Base-by-base conservation (phyloP, 2,329 filamentous ascomycete genomes). In the Beauveria sp. region DNA sequence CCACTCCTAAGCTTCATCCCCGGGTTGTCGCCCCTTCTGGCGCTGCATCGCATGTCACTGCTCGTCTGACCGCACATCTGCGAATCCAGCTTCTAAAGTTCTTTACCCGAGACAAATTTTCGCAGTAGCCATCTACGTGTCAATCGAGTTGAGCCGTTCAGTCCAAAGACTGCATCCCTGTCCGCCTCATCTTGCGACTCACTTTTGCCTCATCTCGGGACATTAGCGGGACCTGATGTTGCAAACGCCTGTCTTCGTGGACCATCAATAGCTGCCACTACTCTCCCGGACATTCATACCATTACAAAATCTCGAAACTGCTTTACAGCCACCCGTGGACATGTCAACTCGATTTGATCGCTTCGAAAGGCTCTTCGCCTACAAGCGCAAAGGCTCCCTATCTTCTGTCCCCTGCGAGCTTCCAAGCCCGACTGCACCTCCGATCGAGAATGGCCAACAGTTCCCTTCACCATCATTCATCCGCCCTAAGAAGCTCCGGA, bases 391-490 rank as follows among this genome's bases (percentile, higher is more conserved):
- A 64, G 64, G 67, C 40, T 72, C 68, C 40, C 61, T 64, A 30
- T 63, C 71, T 18, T 62, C 66, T 12, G 69, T 69, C 38, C 63
- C 66, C 49, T 68, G 62, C 57, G 67, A 65, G 58, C 64, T 68
- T 59, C 64, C 63, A 45, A 67, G 61, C 47, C 67, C 63, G 54
- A 51, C 67, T 59, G 62, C 62, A 30, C 56, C 63, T 18, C 43
- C 20, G 4, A 65, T 66, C 34, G 60, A 69, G 9, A 57, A 68
- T 26, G 73, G 70, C 56, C 74, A 73, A 56, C 71, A 74, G 55
- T 83, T 83, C 64, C 81, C 81, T 5, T 75, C 75, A 22, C 77
- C 81, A 7, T 81, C 81, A 1, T 86, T 83, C 65, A 81, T 86
- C 64, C 76, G 80, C 51, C 83, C 83, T 28, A 84, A 76, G 43